Evolutionary conservation across 2,329 filamentous ascomycete species (phyloP).

Genomic region (Stemphylium lycopersici): DNA sequence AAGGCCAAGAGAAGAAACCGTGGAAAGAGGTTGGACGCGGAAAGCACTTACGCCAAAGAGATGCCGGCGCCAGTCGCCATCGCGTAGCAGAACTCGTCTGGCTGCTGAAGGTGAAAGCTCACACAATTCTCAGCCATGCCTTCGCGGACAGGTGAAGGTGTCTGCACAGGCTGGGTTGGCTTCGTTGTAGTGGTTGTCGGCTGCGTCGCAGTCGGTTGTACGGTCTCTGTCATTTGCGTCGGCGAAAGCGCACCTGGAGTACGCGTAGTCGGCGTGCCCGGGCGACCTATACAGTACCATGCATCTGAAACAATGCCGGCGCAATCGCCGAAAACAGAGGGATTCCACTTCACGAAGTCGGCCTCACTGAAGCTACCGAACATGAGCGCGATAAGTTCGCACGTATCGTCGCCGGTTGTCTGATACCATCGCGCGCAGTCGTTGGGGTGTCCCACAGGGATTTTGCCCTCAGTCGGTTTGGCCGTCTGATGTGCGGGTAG

Average conservation of each 20-base stretch:
- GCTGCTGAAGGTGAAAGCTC: neutral
- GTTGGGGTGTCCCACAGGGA: neutral
- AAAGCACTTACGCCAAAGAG: neutral
- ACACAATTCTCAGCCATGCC: neutral
- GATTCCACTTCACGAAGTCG: slow-evolving; percentile 2
- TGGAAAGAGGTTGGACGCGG: neutral
- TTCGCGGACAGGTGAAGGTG: slow-evolving; percentile 1
- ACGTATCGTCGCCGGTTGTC: neutral
- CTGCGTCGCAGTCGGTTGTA: no score
- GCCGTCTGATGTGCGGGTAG: neutral
- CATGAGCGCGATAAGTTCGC: neutral
- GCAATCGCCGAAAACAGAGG: neutral
- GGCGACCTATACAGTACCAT: slow-evolving; percentile 4
- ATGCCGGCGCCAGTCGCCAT: neutral
- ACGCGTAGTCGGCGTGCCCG: neutral
- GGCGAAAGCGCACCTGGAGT: neutral
- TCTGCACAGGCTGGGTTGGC: neutral
- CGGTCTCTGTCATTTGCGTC: neutral
- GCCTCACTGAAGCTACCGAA: neutral
- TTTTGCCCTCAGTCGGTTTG: slow-evolving; percentile 1
- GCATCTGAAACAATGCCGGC: neutral
- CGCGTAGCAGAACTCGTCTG: neutral
- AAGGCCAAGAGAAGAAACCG: no score
- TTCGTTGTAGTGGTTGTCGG: neutral
- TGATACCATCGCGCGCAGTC: neutral